These are phyloP conservation scores for Teratosphaeria destructans DNA, from an alignment of 2,329 filamentous ascomycete species.

Conservation along the genomic window DNA sequence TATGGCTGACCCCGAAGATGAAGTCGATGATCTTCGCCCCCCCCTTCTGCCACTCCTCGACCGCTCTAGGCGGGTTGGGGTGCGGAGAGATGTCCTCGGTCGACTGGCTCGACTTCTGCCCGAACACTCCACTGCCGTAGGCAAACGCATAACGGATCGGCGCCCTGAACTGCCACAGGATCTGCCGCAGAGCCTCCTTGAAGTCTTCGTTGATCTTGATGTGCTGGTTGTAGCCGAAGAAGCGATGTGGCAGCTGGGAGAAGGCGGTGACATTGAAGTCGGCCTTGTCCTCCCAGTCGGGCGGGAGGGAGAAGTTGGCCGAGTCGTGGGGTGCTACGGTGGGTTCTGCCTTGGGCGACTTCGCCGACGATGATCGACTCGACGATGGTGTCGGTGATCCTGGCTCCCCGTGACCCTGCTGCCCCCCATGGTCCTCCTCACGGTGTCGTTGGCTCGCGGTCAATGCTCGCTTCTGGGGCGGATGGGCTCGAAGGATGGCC, in stretches of 20 bases:
- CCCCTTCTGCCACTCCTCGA: slow-evolving; percentile 75
- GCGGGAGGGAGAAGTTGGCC: slow-evolving; percentile 29
- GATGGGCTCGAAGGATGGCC: background rate
- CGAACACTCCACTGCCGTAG: slow-evolving; percentile 93
- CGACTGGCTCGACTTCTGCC: slow-evolving; percentile 51
- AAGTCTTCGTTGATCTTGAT: slow-evolving; percentile 94
- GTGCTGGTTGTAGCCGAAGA: slow-evolving; percentile 92
- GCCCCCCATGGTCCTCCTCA: background rate
- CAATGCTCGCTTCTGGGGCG: background rate
- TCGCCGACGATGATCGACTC: slow-evolving; percentile 6
- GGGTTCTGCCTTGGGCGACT: slow-evolving; percentile 6
- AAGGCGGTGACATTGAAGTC: slow-evolving; percentile 63
- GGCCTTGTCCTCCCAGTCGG: slow-evolving; percentile 66
- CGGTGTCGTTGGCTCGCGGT: background rate
- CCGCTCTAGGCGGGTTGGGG: slow-evolving; percentile 67
- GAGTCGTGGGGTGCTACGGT: slow-evolving; percentile 7
- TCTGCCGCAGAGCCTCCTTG: slow-evolving; percentile 76
- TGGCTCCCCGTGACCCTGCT: slow-evolving; percentile 4
- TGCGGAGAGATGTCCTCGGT: slow-evolving; percentile 50
- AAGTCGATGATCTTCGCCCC: slow-evolving; percentile 97
- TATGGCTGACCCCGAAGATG: slow-evolving; percentile 89
- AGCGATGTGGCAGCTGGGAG: slow-evolving; percentile 62
- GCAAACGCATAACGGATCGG: slow-evolving; percentile 95
- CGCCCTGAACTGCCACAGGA: slow-evolving; percentile 83
- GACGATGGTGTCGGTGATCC: background rate